These are phyloP conservation scores for Teunomyces funiuensis DNA, from an alignment of 805 yeast genomes.

Conservation along the genomic window DNA sequence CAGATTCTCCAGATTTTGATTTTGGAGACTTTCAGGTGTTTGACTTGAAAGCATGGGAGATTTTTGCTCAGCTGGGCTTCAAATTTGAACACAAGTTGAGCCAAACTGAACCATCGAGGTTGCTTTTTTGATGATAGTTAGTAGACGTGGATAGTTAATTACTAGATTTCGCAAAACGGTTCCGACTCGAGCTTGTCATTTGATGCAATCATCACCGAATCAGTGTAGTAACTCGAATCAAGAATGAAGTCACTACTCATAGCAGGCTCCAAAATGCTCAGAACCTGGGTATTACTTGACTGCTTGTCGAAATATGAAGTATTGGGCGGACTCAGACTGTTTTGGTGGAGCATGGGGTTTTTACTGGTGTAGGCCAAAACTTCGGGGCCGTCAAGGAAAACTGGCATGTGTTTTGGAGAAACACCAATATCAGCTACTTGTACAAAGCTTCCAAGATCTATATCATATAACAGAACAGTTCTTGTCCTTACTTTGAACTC, in stretches of 20 bases:
- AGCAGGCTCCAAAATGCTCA: background rate
- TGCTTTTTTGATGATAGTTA: slow-evolving; percentile 9
- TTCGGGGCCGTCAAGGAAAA: background rate
- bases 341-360: background rate
- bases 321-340: background rate
- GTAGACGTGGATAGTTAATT: background rate
- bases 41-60: slow-evolving; percentile 43
- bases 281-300: background rate
- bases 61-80: slow-evolving; percentile 36
- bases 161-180: slow-evolving; percentile 1
- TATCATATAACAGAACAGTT: slow-evolving; percentile 15
- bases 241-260: slow-evolving; percentile 1
- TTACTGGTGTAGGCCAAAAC: background rate
- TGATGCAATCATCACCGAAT: background rate
- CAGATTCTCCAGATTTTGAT: slow-evolving; percentile 18
- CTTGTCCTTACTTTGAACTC: slow-evolving; percentile 17
- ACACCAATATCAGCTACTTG: background rate
- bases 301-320: background rate
- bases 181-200: slow-evolving; percentile 3
- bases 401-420: background rate
- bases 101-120: slow-evolving; percentile 28
- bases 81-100: slow-evolving; percentile 35
- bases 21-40: slow-evolving; percentile 43
- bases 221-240: slow-evolving; percentile 2
- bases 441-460: background rate